A percentile compares a stretch with the other conserved stretches of the same genome.
Evolutionary conservation across 2,329 filamentous ascomycete genomes (phyloP).

Genomic region (Massarina eburnea): DNA sequence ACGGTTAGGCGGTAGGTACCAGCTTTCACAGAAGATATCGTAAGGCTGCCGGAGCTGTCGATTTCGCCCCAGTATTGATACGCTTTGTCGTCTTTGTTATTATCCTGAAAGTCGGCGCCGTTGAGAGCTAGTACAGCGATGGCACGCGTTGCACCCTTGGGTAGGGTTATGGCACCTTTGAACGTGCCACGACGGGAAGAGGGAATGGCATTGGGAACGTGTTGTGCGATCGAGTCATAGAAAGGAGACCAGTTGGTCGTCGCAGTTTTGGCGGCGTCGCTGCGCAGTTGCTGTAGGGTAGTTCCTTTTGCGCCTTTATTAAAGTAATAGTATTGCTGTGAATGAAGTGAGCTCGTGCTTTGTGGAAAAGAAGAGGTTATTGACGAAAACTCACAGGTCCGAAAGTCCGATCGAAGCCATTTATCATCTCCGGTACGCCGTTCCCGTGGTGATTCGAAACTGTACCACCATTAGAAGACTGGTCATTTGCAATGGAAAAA

Average conservation of each 20-base stretch:
- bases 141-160: slow-evolving; percentile 51
- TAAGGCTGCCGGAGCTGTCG: slow-evolving; percentile 52
- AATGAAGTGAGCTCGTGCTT: slow-evolving; percentile 35
- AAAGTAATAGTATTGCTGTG: slow-evolving; percentile 61
- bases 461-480: slow-evolving; percentile 55
- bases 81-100: slow-evolving; percentile 56
- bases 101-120: slow-evolving; percentile 60
- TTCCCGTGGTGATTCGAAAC: slow-evolving; percentile 62
- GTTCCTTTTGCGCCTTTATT: slow-evolving; percentile 53
- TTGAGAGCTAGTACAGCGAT: slow-evolving; percentile 59
- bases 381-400: slow-evolving; percentile 48
- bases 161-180: slow-evolving; percentile 55
- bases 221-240: slow-evolving; percentile 63
- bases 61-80: slow-evolving; percentile 63
- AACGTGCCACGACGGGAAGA: slow-evolving; percentile 55
- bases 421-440: slow-evolving; percentile 64
- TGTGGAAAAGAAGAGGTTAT: neutral
- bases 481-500: neutral
- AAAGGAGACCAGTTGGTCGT: slow-evolving; percentile 60
- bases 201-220: slow-evolving; percentile 62
- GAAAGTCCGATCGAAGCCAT: slow-evolving; percentile 67
- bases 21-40: slow-evolving; percentile 57
- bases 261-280: slow-evolving; percentile 57
- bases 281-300: slow-evolving; percentile 47
- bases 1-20: slow-evolving; percentile 65